These are phyloP conservation scores for Debaryomyces maramus DNA, from an alignment of 805 yeast genomes.

Conservation along the genomic window DNA sequence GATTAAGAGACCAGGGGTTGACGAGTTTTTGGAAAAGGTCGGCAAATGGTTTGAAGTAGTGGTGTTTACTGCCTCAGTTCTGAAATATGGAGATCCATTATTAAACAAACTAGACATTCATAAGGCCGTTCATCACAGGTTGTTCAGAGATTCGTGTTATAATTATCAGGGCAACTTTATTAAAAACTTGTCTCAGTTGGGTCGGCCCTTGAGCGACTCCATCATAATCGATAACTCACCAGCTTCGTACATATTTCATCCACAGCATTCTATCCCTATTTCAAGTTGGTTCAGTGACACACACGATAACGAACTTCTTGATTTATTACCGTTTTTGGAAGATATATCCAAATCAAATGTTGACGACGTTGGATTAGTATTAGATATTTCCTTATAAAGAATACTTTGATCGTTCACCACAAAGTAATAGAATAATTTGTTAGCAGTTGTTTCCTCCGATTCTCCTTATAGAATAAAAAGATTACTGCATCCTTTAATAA, in stretches of 20 bases:
- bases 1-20: slow-evolving; percentile 97
- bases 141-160: slow-evolving; percentile 92
- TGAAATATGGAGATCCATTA: slow-evolving; percentile 94
- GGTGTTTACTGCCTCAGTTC: slow-evolving; percentile 94
- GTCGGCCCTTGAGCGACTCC: slow-evolving; percentile 81
- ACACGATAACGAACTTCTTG: slow-evolving; percentile 93
- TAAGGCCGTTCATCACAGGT: slow-evolving; percentile 79
- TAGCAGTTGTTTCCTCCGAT: too few relatives aligned
- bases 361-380: slow-evolving; percentile 79
- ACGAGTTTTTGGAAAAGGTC: slow-evolving; percentile 79
- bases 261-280: slow-evolving; percentile 95
- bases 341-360: slow-evolving; percentile 75
- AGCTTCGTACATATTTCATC: slow-evolving; percentile 96
- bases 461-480: neutral
- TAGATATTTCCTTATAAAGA: slow-evolving; percentile 63
- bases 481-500: neutral
- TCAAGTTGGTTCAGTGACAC: slow-evolving; percentile 98
- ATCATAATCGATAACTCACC: slow-evolving; percentile 97
- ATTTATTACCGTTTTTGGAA: slow-evolving; percentile 85
- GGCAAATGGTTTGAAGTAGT: slow-evolving; percentile 92
- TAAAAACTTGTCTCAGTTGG: slow-evolving; percentile 90
- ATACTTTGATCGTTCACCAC: neutral
- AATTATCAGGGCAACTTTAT: slow-evolving; percentile 93
- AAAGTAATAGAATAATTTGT: too few relatives aligned
- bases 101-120: slow-evolving; percentile 82